phyloP scores from a whole-genome alignment of 2,329 filamentous ascomycete species.

The Aspergillus sojae region DNA sequence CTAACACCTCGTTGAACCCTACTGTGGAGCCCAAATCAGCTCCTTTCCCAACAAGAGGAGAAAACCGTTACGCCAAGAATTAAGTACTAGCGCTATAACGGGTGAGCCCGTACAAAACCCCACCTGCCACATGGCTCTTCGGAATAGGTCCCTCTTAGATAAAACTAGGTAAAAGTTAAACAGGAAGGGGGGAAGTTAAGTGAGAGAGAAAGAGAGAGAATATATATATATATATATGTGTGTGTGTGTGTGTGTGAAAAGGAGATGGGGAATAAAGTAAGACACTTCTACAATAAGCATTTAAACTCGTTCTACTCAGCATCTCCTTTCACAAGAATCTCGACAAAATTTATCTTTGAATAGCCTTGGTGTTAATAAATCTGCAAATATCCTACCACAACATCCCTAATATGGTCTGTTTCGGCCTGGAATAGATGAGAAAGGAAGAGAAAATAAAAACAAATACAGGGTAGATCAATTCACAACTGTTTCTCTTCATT shows the following conservation, averaged over 20 bases:
- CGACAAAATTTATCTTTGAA: background rate
- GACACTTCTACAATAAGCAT: background rate
- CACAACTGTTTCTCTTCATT: constrained; percentile 1
- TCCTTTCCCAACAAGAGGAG: constrained; percentile 19
- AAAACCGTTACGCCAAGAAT: constrained; percentile 39
- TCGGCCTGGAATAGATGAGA: background rate
- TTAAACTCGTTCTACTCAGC: background rate
- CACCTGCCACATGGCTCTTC: constrained; percentile 33
- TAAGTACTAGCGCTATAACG: constrained; percentile 28
- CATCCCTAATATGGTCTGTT: background rate
- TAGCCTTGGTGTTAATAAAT: background rate
- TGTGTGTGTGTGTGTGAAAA: background rate
- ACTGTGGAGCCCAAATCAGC: constrained; percentile 15
- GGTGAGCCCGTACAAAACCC: constrained; percentile 37
- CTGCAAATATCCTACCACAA: background rate
- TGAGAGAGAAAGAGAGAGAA: background rate
- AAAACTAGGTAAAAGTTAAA: constrained; percentile 3
- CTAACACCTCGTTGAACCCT: constrained; percentile 5
- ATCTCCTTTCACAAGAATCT: background rate
- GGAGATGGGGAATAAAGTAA: background rate
- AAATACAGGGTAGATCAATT: background rate
- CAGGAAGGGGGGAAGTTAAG: constrained; percentile 5
- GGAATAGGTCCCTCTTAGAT: background rate
- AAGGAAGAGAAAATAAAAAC: background rate
- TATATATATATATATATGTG: background rate